phyloP scores from a whole-genome alignment of 2,329 filamentous ascomycete genomes.

The Aspergillus sp. region DNA sequence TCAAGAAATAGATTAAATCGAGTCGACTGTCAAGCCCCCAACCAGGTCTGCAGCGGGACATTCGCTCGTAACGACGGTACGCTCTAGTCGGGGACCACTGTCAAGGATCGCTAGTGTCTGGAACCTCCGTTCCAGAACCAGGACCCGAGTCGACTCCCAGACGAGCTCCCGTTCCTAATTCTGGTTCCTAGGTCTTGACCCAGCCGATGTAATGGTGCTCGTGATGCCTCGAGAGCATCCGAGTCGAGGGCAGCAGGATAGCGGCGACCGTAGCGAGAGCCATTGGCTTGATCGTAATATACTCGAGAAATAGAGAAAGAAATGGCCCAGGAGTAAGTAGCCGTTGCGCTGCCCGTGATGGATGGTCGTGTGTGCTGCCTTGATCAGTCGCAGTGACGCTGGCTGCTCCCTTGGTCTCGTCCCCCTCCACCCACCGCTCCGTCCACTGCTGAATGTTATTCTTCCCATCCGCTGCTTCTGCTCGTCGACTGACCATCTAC shows the following conservation, averaged over 20 bases:
- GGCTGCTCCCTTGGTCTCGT: not conserved
- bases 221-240: not conserved
- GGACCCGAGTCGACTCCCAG: not conserved
- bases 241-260: too few relatives aligned
- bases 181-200: not conserved
- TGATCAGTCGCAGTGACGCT: not conserved
- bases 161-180: not conserved
- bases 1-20: constrained; percentile 3
- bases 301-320: not conserved
- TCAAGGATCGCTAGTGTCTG: not conserved
- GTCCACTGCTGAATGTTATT: constrained; percentile 1
- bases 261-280: not conserved
- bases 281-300: not conserved
- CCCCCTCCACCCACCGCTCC: constrained; percentile 1
- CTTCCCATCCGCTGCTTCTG: not conserved
- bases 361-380: not conserved
- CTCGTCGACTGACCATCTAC: constrained; percentile 1
- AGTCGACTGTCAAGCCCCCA: not conserved
- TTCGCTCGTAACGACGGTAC: not conserved
- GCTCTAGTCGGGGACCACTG: not conserved
- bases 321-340: not conserved
- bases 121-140: not conserved
- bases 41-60: not conserved
- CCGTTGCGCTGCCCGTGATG: not conserved
- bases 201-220: not conserved